phyloP scores from a whole-genome alignment of 306 rosid genomes.

The apple (Malus domestica) region DNA sequence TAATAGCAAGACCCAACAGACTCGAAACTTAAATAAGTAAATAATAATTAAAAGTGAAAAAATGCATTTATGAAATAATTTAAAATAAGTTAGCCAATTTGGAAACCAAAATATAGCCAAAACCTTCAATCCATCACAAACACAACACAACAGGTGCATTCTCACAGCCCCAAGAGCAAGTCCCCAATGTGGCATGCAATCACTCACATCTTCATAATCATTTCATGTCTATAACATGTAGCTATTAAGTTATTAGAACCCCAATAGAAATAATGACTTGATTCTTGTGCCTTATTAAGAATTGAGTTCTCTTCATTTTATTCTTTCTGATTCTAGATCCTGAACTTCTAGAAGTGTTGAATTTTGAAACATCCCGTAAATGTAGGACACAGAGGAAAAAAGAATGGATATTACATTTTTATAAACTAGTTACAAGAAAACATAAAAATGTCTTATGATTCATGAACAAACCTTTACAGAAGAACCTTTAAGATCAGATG shows the following conservation, averaged over 20 bases:
- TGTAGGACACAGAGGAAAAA: not conserved
- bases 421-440: not conserved
- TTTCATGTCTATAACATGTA: not conserved
- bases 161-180: not conserved
- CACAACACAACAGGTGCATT: not conserved
- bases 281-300: not conserved
- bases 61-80: not conserved
- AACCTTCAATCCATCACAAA: not conserved
- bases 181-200: not conserved
- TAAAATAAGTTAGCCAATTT: not conserved
- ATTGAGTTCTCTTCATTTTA: not conserved
- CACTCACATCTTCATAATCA: not conserved
- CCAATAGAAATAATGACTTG: not conserved
- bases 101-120: not conserved
- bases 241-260: not conserved
- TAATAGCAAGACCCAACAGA: not conserved
- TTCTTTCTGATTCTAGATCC: not conserved
- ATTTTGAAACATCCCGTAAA: not conserved
- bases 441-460: not conserved
- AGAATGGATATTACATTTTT: not conserved
- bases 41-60: not conserved
- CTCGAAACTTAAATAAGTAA: not conserved
- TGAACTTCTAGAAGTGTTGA: not conserved
- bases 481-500: slow-evolving; percentile 83
- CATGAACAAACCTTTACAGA: slow-evolving; percentile 72